phyloP scores from a whole-genome alignment of 1,284 basidiomycete genomes.

The Retiboletus flavoniger region DNA sequence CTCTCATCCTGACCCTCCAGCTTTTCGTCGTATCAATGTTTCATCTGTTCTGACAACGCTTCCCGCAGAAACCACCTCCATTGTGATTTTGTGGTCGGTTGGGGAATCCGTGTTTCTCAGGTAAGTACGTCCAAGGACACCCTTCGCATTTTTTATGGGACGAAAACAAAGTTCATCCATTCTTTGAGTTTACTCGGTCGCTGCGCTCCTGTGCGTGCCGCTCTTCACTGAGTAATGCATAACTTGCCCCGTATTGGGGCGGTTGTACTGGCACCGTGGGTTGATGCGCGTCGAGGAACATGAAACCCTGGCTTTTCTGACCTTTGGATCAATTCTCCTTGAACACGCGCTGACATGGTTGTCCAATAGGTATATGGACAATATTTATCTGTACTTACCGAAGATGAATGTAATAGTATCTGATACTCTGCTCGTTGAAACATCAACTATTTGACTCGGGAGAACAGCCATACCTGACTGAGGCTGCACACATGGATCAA shows the following conservation, averaged over 20 bases:
- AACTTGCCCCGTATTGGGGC: constrained; percentile 49
- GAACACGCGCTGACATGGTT: constrained; percentile 2
- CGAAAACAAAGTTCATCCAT: constrained; percentile 81
- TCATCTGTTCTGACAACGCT: constrained; percentile 1
- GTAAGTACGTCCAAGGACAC: constrained; percentile 22
- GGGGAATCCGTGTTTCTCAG: background rate
- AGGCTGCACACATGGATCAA: no score
- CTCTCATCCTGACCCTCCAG: constrained; percentile 45
- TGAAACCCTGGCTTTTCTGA: constrained; percentile 77
- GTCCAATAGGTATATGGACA: constrained; percentile 3
- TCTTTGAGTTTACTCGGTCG: constrained; percentile 60
- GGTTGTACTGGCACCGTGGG: constrained; percentile 38
- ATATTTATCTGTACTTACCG: background rate
- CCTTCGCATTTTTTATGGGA: constrained; percentile 30
- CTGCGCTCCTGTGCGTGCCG: constrained; percentile 37
- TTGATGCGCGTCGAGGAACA: constrained; percentile 42
- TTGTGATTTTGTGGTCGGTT: background rate
- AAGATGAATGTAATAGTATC: background rate
- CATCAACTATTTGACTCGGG: no score
- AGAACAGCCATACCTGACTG: no score
- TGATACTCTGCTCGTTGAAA: no score
- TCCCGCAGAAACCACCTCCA: background rate
- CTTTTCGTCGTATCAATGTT: background rate
- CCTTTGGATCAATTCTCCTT: constrained; percentile 6
- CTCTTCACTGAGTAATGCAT: constrained; percentile 38